phyloP scores from a whole-genome alignment of 2,329 filamentous ascomycete genomes.

The Fusarium irregulare region DNA sequence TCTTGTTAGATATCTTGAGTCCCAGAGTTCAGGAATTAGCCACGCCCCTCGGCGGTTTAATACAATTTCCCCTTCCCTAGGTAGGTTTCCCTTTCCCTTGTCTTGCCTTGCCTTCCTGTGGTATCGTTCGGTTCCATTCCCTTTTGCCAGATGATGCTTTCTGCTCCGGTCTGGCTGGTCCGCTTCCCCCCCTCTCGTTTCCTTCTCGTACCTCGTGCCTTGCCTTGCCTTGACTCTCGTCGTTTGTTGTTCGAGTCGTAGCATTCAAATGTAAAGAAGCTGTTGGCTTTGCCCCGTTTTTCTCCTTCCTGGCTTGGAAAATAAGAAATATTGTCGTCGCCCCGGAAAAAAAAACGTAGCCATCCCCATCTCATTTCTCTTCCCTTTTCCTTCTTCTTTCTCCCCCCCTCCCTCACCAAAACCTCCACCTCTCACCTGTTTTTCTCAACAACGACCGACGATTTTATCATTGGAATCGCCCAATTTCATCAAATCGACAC shows the following conservation, averaged over 20 bases:
- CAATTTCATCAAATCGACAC: conserved; percentile 58
- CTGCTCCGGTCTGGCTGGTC: conserved; percentile 20
- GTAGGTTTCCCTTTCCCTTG: neutral
- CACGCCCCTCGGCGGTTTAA: conserved; percentile 44
- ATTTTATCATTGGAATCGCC: conserved; percentile 44
- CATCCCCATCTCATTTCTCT: conserved; percentile 58
- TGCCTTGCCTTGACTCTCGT: conserved; percentile 31
- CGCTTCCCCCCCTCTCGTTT: conserved; percentile 36
- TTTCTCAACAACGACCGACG: conserved; percentile 52
- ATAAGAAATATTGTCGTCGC: conserved; percentile 57
- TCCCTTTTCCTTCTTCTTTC: conserved; percentile 40
- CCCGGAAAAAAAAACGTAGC: conserved; percentile 62
- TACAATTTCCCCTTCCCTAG: conserved; percentile 43
- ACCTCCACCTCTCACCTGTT: conserved; percentile 46
- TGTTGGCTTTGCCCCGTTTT: conserved; percentile 59
- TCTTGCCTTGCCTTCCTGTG: conserved; percentile 28
- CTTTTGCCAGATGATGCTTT: conserved; percentile 43
- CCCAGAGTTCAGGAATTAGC: conserved; percentile 15
- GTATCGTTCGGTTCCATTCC: conserved; percentile 26
- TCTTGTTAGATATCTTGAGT: conserved; percentile 28
- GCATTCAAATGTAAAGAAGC: conserved; percentile 39
- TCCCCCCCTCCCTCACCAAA: conserved; percentile 40
- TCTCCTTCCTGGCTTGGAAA: conserved; percentile 55
- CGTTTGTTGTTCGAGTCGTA: conserved; percentile 40
- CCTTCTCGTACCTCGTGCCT: conserved; percentile 39